Evolutionary conservation across 2,329 filamentous ascomycete species (phyloP).

Genomic region (Fusarium albosuccineum): DNA sequence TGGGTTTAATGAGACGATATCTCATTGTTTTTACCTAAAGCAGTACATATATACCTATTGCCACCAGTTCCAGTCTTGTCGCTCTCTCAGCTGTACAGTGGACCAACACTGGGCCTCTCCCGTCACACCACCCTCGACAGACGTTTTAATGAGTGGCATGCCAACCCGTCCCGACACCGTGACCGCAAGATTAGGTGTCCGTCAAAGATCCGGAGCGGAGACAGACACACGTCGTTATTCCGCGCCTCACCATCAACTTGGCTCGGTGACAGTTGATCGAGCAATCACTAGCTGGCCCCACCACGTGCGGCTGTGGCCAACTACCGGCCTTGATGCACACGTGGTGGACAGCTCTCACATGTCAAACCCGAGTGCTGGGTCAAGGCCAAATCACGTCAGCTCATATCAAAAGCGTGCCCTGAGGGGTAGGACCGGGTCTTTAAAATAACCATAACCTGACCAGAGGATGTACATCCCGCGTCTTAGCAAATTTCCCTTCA

Average conservation of each 20-base stretch:
- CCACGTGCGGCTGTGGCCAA: neutral
- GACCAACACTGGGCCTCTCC: neutral
- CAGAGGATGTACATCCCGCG: conserved; percentile 19
- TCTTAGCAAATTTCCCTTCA: conserved; percentile 32
- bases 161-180: conserved; percentile 6
- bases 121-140: conserved; percentile 2
- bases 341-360: conserved; percentile 12
- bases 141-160: conserved; percentile 2
- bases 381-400: conserved; percentile 4
- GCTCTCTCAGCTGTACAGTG: neutral
- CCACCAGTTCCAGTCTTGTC: neutral
- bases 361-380: conserved; percentile 4
- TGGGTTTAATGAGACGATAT: neutral
- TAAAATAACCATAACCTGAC: conserved; percentile 28
- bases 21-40: conserved; percentile 2
- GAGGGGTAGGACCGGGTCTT: conserved; percentile 10
- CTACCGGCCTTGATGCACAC: conserved; percentile 12
- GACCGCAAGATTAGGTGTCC: conserved; percentile 13
- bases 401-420: conserved; percentile 1
- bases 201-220: conserved; percentile 8
- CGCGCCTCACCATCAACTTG: conserved; percentile 2
- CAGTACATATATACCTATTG: conserved; percentile 19
- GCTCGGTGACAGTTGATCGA: neutral
- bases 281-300: conserved; percentile 6
- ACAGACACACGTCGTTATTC: neutral